A percentile compares a stretch with the other conserved stretches of the same genome.
phyloP scores from a whole-genome alignment of 2,329 filamentous ascomycete genomes.

The Diaporthe destruens region DNA sequence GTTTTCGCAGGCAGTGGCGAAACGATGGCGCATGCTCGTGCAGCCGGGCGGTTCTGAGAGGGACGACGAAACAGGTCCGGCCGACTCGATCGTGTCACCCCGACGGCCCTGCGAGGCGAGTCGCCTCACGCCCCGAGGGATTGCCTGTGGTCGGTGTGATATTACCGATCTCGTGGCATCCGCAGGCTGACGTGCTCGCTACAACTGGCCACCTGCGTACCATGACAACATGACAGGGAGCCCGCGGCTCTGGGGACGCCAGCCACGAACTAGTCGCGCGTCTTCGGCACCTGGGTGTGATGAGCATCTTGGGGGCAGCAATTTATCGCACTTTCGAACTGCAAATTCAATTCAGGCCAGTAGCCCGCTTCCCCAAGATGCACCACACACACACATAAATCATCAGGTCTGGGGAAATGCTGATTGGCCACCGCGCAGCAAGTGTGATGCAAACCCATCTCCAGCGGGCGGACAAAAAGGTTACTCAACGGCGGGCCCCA shows the following conservation, averaged over 20 bases:
- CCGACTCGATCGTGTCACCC: background rate
- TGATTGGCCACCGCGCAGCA: background rate
- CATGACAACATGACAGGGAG: background rate
- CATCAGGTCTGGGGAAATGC: background rate
- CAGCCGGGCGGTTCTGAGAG: background rate
- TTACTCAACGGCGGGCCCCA: background rate
- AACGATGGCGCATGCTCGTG: conserved; percentile 27
- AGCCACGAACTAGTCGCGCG: background rate
- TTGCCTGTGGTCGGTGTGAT: background rate
- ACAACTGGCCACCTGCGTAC: background rate
- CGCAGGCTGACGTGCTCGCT: background rate
- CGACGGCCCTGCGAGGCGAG: conserved; percentile 11
- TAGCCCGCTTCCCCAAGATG: background rate
- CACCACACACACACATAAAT: too few relatives aligned
- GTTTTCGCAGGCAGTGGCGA: conserved; percentile 32
- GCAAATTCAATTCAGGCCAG: background rate
- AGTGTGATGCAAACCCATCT: background rate
- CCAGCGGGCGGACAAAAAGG: background rate
- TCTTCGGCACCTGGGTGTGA: background rate
- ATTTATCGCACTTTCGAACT: background rate
- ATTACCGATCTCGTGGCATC: background rate
- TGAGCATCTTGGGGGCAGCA: too few relatives aligned
- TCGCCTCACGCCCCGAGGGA: background rate
- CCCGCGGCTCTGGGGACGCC: background rate
- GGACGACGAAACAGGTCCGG: background rate